Base-by-base conservation (phyloP, 1,284 basidiomycete genomes). In the Puccinia polysora region DNA sequence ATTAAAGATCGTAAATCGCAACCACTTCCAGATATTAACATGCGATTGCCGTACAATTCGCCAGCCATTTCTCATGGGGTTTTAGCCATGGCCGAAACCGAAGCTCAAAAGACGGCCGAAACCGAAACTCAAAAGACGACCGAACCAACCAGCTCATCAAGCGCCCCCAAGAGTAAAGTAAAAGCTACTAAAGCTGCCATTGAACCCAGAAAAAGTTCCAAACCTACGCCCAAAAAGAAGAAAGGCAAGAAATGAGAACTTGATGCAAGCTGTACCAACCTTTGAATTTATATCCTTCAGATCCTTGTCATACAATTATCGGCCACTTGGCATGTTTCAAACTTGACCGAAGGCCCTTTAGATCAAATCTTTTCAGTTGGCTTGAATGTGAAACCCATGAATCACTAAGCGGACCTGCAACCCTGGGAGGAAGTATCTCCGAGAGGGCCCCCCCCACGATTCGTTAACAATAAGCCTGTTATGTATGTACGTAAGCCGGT, bases 1-100 rank as follows among this genome's bases (percentile, higher is more conserved):
- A 15, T 12, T 2, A 30, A 47, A 45, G 53, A 58, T 25, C 30
- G 38, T 4, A 45, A 25, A 7, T 45, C 20, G 28, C 78, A 81
- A 68, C 85, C 85, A 23, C 82, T 82, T 53, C 85, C 85, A 1
- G 80, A 84, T 7, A 80, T 87, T 50, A 81, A 84, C 45, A 81
- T 79, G 63, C 83, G 86, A 36, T 80, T 87, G 12, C 87, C 86
- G 5, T 80, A 84, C 5, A 85, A 86, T 76, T 89, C 88, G 0
- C 89, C 89, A 18, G 86, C 87, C 10, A 80, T 90, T 28, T 85
- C 87, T 32, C 83, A 85, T 0, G 89, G 89, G 0, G 84, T 89
- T 40, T 81, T 91, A 60, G 83, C 90, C 45, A 87, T 89, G 49
- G 86, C 89, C 0, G 82, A 90, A 52, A 89, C 89, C 78, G 89